phyloP scores from a whole-genome alignment of 805 yeast genomes.

The Candida germanica region DNA sequence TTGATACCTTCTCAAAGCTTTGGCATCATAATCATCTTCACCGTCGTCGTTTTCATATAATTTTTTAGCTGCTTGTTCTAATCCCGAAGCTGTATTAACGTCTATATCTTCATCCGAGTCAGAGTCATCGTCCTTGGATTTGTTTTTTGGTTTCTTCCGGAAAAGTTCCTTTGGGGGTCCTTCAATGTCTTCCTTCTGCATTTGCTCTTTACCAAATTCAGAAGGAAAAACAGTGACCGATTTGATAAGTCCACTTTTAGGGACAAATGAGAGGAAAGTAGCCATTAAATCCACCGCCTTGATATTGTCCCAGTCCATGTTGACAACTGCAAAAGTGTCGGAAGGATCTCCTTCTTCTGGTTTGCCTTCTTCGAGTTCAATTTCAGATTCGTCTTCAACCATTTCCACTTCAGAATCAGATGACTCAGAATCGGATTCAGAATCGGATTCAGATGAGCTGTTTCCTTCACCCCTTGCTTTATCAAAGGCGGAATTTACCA shows the following conservation, averaged over 20 bases:
- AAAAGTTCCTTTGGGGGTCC: conserved; percentile 92
- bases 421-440: conserved; percentile 41
- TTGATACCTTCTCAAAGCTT: conserved; percentile 83
- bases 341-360: conserved; percentile 91
- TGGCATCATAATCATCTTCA: conserved; percentile 78
- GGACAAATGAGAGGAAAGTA: conserved; percentile 81
- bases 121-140: conserved; percentile 33
- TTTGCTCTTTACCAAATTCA: conserved; percentile 88
- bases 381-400: conserved; percentile 47
- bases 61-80: conserved; percentile 63
- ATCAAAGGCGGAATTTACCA: conserved; percentile 31
- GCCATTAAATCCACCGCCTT: conserved; percentile 84
- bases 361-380: conserved; percentile 52
- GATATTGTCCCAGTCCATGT: conserved; percentile 97
- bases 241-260: conserved; percentile 64
- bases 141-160: conserved; percentile 38
- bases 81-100: conserved; percentile 43
- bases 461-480: conserved; percentile 68
- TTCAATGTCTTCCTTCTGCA: conserved; percentile 83
- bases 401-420: conserved; percentile 45
- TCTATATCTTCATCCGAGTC: conserved; percentile 39
- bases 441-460: conserved; percentile 34
- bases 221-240: conserved; percentile 80
- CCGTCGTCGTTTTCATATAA: conserved; percentile 80
- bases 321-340: conserved; percentile 80